Conservation (phyloP, 495 filamentous ascomycete genomes). For the Penicillium riverlandense region DNA sequence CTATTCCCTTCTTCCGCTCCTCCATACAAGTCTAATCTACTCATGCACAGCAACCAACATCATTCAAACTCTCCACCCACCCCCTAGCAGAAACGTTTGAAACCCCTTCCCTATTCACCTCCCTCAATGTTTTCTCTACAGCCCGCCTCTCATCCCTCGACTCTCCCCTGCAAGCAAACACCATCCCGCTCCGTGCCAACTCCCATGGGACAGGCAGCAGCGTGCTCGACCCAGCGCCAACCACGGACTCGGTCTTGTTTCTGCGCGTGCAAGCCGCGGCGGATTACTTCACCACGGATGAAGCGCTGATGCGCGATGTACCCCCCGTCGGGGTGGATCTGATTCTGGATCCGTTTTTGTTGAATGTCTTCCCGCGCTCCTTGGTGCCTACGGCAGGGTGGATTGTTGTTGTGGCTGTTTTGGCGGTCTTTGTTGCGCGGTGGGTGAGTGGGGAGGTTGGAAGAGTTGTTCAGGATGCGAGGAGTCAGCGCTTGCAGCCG, state of each 20-base stretch:
- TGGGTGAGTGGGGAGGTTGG: conserved; percentile 24
- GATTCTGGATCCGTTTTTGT: conserved; percentile 77
- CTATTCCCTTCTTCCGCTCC: not conserved
- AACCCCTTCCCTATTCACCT: conserved; percentile 52
- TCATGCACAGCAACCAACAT: conserved; percentile 70
- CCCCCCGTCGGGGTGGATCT: conserved; percentile 75
- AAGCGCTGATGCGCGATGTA: conserved; percentile 66
- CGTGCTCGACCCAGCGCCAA: conserved; percentile 12
- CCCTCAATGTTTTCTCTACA: conserved; percentile 56
- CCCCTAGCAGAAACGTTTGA: conserved; percentile 50
- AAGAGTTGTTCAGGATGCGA: conserved; percentile 18
- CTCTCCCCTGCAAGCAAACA: conserved; percentile 8
- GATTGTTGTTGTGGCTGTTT: conserved; percentile 46
- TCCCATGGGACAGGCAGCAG: not conserved
- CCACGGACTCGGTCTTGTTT: conserved; percentile 58
- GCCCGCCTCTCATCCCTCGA: conserved; percentile 30
- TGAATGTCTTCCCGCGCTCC: conserved; percentile 64
- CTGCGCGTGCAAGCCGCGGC: conserved; percentile 70
- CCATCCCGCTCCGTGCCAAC: conserved; percentile 3
- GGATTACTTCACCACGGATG: conserved; percentile 72
- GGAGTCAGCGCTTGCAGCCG: conserved; percentile 1
- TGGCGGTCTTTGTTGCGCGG: conserved; percentile 40
- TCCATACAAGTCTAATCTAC: not conserved
- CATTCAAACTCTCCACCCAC: conserved; percentile 63
- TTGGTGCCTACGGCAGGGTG: conserved; percentile 59